Percentiles rank a stretch among this genome's conserved stretches.
Evolutionary conservation across 495 filamentous ascomycete genomes (phyloP).

Genomic region (Staphylotrichum longicolle): DNA sequence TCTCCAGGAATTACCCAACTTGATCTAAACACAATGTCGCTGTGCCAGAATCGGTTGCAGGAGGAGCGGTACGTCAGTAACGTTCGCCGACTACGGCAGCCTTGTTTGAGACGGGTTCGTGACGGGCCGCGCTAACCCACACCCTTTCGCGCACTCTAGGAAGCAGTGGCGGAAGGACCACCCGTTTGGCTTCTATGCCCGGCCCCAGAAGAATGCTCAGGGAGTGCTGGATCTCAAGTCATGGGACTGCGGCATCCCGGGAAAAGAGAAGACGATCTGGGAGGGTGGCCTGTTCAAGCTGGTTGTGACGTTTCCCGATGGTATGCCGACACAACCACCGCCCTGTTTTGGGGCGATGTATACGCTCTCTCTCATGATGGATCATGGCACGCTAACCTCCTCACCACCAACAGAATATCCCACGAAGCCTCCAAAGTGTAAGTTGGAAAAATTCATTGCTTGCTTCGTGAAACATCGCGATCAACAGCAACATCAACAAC

Average conservation of each 20-base stretch:
- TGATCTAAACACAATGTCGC: slow-evolving; percentile 60
- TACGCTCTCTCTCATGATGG: too few species aligned
- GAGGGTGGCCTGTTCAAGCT: slow-evolving; percentile 95
- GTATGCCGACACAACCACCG: slow-evolving; percentile 50
- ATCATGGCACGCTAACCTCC: not conserved
- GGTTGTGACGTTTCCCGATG: slow-evolving; percentile 89
- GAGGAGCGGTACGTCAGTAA: slow-evolving; percentile 73
- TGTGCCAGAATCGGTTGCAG: slow-evolving; percentile 82
- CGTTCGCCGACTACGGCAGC: not conserved
- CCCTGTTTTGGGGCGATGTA: not conserved
- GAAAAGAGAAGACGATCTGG: slow-evolving; percentile 95
- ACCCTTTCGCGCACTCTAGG: slow-evolving; percentile 43
- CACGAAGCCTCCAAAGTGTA: slow-evolving; percentile 98
- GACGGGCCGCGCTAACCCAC: slow-evolving; percentile 17
- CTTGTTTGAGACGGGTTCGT: not conserved
- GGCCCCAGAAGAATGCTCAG: slow-evolving; percentile 72
- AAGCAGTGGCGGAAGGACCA: slow-evolving; percentile 97
- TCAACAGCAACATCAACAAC: slow-evolving; percentile 25
- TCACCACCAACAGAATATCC: slow-evolving; percentile 73
- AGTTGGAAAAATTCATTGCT: slow-evolving; percentile 27
- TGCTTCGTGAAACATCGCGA: slow-evolving; percentile 4
- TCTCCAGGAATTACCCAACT: not conserved
- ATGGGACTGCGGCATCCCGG: slow-evolving; percentile 95
- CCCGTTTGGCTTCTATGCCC: slow-evolving; percentile 95
- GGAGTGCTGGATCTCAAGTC: slow-evolving; percentile 88